Evolutionary conservation across 75 land plant species (phyloP).

Genomic region (Chamaecyparis obtusa): DNA sequence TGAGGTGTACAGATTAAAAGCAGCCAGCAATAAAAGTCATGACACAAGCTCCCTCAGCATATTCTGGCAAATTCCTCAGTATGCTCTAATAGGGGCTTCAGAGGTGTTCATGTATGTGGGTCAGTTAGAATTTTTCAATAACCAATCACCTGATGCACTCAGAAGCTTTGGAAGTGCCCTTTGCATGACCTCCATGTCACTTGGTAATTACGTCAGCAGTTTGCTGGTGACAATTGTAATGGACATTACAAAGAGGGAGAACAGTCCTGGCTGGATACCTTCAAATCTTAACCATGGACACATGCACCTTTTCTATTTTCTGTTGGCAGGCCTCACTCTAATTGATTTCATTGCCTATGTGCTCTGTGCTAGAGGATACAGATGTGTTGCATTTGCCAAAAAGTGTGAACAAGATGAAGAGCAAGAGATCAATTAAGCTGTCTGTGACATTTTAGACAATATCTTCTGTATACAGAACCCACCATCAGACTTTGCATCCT

Average conservation of each 20-base stretch:
- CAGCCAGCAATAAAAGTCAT: too few relatives aligned
- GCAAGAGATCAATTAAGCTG: slow-evolving; percentile 2
- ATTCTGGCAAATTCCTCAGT: too few relatives aligned
- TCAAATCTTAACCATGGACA: slow-evolving; percentile 36
- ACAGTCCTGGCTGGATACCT: slow-evolving; percentile 44
- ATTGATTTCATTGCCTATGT: slow-evolving; percentile 29
- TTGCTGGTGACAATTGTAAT: slow-evolving; percentile 32
- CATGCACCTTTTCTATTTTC: slow-evolving; percentile 39
- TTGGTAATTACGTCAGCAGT: slow-evolving; percentile 44
- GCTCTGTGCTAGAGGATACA: slow-evolving; percentile 29
- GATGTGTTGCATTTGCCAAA: slow-evolving; percentile 2
- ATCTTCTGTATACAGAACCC: not conserved
- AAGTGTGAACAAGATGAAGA: not conserved
- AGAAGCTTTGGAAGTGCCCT: too few relatives aligned
- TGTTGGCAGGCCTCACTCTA: slow-evolving; percentile 27
- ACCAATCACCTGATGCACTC: too few relatives aligned
- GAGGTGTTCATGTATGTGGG: too few relatives aligned
- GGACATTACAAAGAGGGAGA: slow-evolving; percentile 16
- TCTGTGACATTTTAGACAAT: not conserved
- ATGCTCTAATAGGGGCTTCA: too few relatives aligned
- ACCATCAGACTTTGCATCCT: too few relatives aligned
- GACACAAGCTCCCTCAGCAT: too few relatives aligned
- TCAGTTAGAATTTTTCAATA: not conserved
- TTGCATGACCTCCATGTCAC: not conserved
- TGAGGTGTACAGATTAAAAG: too few relatives aligned